These are phyloP conservation scores for Populus hybrid DNA, from an alignment of 441 rosid genomes.

Conservation along the genomic window DNA sequence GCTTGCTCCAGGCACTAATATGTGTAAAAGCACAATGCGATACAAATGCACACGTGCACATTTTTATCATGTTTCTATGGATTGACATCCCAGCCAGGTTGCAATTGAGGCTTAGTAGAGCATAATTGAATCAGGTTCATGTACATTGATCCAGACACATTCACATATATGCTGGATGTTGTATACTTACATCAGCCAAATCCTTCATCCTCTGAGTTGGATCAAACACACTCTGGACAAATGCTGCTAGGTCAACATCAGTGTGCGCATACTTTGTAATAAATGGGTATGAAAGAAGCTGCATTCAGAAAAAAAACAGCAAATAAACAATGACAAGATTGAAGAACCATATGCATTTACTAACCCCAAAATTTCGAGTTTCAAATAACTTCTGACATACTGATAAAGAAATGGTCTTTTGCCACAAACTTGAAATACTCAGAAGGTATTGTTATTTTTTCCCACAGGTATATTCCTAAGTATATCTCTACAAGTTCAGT, in stretches of 20 bases:
- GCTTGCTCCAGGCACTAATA: too few relatives aligned
- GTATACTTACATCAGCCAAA: constrained; percentile 80
- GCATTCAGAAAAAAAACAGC: constrained; percentile 30
- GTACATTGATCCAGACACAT: too few relatives aligned
- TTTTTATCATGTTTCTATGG: too few relatives aligned
- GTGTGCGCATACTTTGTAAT: constrained; percentile 60
- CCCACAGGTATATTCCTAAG: not conserved
- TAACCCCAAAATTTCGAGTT: not conserved
- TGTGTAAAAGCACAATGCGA: too few relatives aligned
- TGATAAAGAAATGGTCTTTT: not conserved
- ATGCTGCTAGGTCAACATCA: constrained; percentile 63
- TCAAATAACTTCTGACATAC: not conserved
- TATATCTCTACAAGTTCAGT: not conserved
- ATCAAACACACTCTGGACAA: constrained; percentile 78
- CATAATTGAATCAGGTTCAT: not conserved
- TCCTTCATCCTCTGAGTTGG: constrained; percentile 87
- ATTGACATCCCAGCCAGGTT: too few relatives aligned
- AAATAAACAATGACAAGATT: not conserved
- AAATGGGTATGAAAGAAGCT: constrained; percentile 89
- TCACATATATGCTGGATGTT: not conserved
- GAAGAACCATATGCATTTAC: not conserved
- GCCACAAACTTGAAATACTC: not conserved
- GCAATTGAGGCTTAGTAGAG: too few relatives aligned
- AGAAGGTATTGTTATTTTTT: not conserved
- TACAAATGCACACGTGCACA: too few relatives aligned